Percentiles rank a stretch among this genome's conserved stretches.
Conservation (phyloP, 805 yeast genomes). For the Naumovozyma dairenensis region DNA sequence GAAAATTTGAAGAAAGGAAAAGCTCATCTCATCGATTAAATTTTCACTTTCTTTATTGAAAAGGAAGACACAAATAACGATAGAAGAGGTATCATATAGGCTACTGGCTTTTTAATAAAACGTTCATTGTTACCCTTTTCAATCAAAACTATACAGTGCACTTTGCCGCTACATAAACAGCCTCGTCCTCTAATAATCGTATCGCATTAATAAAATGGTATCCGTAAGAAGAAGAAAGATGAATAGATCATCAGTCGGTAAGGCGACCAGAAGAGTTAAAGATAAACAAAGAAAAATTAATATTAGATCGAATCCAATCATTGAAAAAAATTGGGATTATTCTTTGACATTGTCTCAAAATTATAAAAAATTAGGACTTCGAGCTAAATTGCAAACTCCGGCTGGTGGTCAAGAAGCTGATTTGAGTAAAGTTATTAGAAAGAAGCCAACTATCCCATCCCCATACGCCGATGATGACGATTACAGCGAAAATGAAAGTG, state of each 20-base stretch:
- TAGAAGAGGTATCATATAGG: no score
- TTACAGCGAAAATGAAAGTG: constrained; percentile 7
- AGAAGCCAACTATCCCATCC: constrained; percentile 25
- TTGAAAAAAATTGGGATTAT: constrained; percentile 86
- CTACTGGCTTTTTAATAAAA: no score
- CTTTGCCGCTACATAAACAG: no score
- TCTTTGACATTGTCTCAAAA: constrained; percentile 75
- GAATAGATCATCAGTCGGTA: constrained; percentile 59
- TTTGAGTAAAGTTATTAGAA: constrained; percentile 32
- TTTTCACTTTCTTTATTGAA: no score
- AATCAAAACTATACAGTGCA: no score
- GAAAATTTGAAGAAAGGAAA: no score
- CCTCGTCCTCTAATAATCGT: no score
- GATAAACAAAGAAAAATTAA: constrained; percentile 61
- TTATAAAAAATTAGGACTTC: constrained; percentile 71
- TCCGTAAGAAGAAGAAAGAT: constrained; percentile 82
- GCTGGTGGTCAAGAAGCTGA: constrained; percentile 78
- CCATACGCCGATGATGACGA: constrained; percentile 26
- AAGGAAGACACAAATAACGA: no score
- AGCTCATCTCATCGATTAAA: no score
- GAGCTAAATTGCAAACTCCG: constrained; percentile 50
- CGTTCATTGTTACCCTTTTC: no score
- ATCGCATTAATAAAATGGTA: no score
- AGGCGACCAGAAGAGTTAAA: constrained; percentile 59
- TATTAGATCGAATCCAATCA: constrained; percentile 65